Conservation (phyloP, 495 filamentous ascomycete genomes). For the Neurospora tetraspora region DNA sequence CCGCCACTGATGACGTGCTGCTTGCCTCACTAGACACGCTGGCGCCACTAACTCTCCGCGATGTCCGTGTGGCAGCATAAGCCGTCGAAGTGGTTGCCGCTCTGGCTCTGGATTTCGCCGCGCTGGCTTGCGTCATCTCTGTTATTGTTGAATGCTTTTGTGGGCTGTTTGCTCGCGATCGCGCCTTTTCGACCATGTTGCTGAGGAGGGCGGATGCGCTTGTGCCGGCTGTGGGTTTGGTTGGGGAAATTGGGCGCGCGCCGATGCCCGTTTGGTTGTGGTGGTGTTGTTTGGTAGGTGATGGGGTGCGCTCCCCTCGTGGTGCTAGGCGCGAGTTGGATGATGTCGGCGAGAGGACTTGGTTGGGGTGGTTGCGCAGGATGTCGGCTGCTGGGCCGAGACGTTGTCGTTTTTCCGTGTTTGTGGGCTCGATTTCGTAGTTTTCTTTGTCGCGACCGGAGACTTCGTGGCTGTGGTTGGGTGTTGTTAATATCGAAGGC, state of each 20-base stretch:
- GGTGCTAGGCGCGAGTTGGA: constrained; percentile 63
- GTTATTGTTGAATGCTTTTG: constrained; percentile 3
- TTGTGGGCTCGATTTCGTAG: constrained; percentile 39
- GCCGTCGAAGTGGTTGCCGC: constrained; percentile 11
- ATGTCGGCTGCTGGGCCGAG: constrained; percentile 13
- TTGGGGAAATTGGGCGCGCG: constrained; percentile 30
- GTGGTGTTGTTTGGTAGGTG: constrained; percentile 17
- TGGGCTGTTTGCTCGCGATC: constrained; percentile 24
- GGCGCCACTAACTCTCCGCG: constrained; percentile 35
- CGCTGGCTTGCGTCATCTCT: constrained; percentile 10
- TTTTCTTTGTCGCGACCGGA: constrained; percentile 73
- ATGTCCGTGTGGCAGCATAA: constrained; percentile 27
- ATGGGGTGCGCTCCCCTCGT: constrained; percentile 10
- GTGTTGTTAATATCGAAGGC: constrained; percentile 1
- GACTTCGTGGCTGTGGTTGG: constrained; percentile 47
- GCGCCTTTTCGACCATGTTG: constrained; percentile 50
- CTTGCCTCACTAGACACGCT: constrained; percentile 38
- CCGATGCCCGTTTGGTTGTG: constrained; percentile 28
- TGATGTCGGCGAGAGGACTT: constrained; percentile 71
- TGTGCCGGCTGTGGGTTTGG: constrained; percentile 30
- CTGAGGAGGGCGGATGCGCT: constrained; percentile 30
- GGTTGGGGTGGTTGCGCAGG: constrained; percentile 24
- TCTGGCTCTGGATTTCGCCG: constrained; percentile 26
- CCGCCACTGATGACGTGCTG: constrained; percentile 34
- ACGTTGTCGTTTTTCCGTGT: constrained; percentile 33